Percentiles rank a stretch among this genome's conserved stretches.
Evolutionary conservation across 495 filamentous ascomycete species (phyloP).

Genomic region (Talaromyces wortmannii): DNA sequence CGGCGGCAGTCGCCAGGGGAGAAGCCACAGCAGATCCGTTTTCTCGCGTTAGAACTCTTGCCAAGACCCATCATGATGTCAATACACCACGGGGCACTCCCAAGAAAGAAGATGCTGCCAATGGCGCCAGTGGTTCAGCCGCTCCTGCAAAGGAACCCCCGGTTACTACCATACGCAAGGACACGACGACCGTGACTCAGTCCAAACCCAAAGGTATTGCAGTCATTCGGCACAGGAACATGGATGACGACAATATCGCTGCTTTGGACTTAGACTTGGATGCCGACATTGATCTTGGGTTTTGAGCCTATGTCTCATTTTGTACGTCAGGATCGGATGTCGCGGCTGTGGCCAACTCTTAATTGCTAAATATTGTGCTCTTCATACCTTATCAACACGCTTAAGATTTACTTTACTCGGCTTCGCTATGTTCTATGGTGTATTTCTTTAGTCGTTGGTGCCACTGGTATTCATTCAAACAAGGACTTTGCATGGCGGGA

Average conservation of each 20-base stretch:
- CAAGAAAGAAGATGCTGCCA: slow-evolving; percentile 19
- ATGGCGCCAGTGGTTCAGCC: slow-evolving; percentile 33
- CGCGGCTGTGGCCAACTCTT: no score
- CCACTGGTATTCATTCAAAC: no score
- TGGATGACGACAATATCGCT: slow-evolving; percentile 80
- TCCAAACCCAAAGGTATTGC: slow-evolving; percentile 52
- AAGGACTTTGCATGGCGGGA: no score
- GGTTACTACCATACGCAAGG: slow-evolving; percentile 22
- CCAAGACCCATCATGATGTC: slow-evolving; percentile 56
- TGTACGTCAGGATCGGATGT: neutral
- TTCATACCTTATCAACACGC: no score
- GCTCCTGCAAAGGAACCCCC: slow-evolving; percentile 20
- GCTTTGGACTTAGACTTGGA: slow-evolving; percentile 60
- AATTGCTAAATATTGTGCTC: no score
- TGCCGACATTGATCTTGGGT: neutral
- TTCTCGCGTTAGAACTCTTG: slow-evolving; percentile 53
- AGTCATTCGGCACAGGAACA: slow-evolving; percentile 62
- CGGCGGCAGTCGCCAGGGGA: slow-evolving; percentile 49
- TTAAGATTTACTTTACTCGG: no score
- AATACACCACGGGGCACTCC: slow-evolving; percentile 19
- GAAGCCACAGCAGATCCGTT: slow-evolving; percentile 47
- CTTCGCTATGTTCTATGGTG: no score
- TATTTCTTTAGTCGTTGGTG: no score
- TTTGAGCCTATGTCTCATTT: neutral
- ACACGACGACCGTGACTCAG: slow-evolving; percentile 42